Evolutionary conservation across 176 grass and related monocot genomes (phyloP).

Genomic region (Otatea glauca): DNA sequence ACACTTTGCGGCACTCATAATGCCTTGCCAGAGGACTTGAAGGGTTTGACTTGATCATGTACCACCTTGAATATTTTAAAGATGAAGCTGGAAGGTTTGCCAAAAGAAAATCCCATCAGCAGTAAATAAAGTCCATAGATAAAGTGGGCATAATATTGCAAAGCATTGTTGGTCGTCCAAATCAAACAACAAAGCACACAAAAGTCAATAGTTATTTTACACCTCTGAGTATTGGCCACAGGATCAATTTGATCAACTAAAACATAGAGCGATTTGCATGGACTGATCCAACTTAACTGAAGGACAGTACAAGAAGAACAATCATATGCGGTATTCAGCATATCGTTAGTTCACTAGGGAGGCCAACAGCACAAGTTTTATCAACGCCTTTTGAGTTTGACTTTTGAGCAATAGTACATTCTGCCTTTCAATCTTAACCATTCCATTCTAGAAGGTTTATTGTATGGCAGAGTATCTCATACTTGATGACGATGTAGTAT

Average conservation of each 20-base stretch:
- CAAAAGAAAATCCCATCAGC: conserved; percentile 32
- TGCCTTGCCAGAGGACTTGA: conserved; percentile 39
- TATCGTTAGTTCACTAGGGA: conserved; percentile 25
- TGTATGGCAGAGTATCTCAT: conserved; percentile 14
- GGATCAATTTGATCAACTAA: conserved; percentile 9
- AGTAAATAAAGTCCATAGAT: neutral
- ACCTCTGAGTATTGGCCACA: neutral
- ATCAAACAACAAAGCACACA: conserved; percentile 31
- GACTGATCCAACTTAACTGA: conserved; percentile 1
- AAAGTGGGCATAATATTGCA: neutral
- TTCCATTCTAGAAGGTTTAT: conserved; percentile 19
- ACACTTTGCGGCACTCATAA: conserved; percentile 34
- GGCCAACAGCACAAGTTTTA: neutral
- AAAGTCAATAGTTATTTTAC: conserved; percentile 11
- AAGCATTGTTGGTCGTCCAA: neutral
- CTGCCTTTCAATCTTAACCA: neutral
- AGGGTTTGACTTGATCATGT: conserved; percentile 51
- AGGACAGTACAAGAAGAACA: neutral
- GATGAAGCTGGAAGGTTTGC: conserved; percentile 43
- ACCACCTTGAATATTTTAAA: conserved; percentile 49
- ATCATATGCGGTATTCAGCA: neutral
- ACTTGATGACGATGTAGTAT: neutral
- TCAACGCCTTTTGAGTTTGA: neutral
- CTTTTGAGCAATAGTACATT: neutral
- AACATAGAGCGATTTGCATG: neutral